Percentiles rank a stretch among this genome's conserved stretches.
phyloP scores from a whole-genome alignment of 2,329 filamentous ascomycete species.

The Elsinoe necatrix region DNA sequence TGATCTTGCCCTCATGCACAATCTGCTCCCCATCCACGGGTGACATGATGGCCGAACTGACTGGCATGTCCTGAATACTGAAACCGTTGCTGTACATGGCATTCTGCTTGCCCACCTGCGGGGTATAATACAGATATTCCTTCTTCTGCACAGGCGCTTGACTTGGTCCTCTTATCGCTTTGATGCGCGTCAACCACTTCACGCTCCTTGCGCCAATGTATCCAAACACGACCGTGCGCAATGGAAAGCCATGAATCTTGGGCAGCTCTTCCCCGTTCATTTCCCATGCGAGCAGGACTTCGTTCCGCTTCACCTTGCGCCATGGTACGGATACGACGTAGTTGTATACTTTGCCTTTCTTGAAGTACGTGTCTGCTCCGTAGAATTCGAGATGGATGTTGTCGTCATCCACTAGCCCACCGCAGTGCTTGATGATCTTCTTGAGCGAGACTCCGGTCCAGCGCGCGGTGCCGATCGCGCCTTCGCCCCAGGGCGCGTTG shows the following conservation, averaged over 20 bases:
- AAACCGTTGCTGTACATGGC: conserved; percentile 51
- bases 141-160: conserved; percentile 54
- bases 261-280: conserved; percentile 62
- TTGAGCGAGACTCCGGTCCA: conserved; percentile 59
- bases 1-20: conserved; percentile 52
- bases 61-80: conserved; percentile 64
- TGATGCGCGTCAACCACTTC: conserved; percentile 56
- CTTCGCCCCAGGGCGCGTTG: conserved; percentile 47
- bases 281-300: conserved; percentile 61
- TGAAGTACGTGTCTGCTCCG: conserved; percentile 66
- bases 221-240: conserved; percentile 51
- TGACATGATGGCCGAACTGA: conserved; percentile 58
- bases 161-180: conserved; percentile 49
- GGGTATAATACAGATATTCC: conserved; percentile 62
- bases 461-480: conserved; percentile 57
- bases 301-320: conserved; percentile 58
- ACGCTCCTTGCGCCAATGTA: conserved; percentile 57
- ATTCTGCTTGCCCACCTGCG: conserved; percentile 62
- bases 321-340: conserved; percentile 60
- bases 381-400: conserved; percentile 57
- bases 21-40: conserved; percentile 54
- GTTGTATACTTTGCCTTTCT: conserved; percentile 56
- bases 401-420: conserved; percentile 47
- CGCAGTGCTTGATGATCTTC: conserved; percentile 62
- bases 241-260: conserved; percentile 56